Conservation (phyloP, 2,329 filamentous ascomycete species). For the Pyrenophora seminiperda region DNA sequence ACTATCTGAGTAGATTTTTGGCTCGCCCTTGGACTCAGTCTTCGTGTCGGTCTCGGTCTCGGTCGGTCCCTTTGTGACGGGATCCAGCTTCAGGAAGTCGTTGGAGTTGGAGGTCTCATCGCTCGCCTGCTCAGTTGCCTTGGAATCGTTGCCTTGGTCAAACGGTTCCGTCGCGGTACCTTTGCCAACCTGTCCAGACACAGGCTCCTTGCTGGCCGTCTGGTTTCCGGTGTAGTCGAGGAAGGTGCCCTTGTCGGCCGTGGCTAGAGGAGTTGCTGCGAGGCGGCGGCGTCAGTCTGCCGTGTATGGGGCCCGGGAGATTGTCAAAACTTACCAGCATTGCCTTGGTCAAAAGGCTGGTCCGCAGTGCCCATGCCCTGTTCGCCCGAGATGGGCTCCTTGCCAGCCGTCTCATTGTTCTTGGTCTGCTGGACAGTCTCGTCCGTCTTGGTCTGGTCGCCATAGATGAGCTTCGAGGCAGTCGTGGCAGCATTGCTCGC, state of each 20-base stretch:
- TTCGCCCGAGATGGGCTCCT: constrained; percentile 74
- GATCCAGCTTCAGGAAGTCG: constrained; percentile 25
- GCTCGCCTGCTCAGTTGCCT: constrained; percentile 4
- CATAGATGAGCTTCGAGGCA: constrained; percentile 48
- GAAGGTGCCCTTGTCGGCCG: constrained; percentile 13
- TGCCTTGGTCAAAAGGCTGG: constrained; percentile 81
- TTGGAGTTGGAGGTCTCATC: constrained; percentile 13
- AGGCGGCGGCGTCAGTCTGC: constrained; percentile 11
- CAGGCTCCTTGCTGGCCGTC: constrained; percentile 64
- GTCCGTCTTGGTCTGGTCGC: constrained; percentile 32
- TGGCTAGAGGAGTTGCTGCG: constrained; percentile 23
- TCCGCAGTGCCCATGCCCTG: constrained; percentile 68
- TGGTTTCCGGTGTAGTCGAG: constrained; percentile 37
- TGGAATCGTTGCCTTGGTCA: constrained; percentile 69
- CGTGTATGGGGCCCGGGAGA: neutral
- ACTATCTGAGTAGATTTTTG: constrained; percentile 20
- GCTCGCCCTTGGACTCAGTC: constrained; percentile 9
- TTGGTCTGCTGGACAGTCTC: constrained; percentile 32
- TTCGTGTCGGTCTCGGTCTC: constrained; percentile 6
- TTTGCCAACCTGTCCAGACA: constrained; percentile 72
- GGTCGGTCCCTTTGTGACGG: constrained; percentile 11
- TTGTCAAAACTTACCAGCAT: constrained; percentile 55
- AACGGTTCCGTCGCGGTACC: constrained; percentile 74
- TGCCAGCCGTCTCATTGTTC: constrained; percentile 47
- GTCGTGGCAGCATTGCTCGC: constrained; percentile 30